These are phyloP conservation scores for Coleophoma eucalyptorum DNA, from an alignment of 2,329 filamentous ascomycete species.

Conservation along the genomic window DNA sequence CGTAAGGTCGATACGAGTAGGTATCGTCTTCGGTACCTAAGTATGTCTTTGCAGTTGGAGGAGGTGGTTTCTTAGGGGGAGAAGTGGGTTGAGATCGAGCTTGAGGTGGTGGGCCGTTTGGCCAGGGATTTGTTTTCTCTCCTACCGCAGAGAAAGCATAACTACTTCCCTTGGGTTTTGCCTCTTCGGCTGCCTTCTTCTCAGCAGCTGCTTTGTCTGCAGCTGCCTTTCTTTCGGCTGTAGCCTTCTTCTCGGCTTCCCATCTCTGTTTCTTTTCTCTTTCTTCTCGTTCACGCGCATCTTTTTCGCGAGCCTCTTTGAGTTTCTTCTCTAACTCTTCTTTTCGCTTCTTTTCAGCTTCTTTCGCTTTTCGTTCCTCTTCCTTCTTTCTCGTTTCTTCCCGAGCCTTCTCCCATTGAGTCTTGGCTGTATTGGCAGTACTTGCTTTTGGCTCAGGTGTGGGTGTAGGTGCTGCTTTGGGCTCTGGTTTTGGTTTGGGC, in stretches of 20 bases:
- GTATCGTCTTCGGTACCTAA: slow-evolving; percentile 56
- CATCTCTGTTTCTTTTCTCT: slow-evolving; percentile 13
- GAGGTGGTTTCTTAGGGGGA: slow-evolving; percentile 37
- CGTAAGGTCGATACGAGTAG: slow-evolving; percentile 75
- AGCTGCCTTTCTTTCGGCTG: slow-evolving; percentile 20
- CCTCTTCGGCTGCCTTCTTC: slow-evolving; percentile 11
- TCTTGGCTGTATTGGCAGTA: slow-evolving; percentile 32
- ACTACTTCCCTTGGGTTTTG: slow-evolving; percentile 27
- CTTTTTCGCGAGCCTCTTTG: slow-evolving; percentile 52
- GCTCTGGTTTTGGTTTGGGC: slow-evolving; percentile 4
- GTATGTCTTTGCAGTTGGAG: slow-evolving; percentile 52
- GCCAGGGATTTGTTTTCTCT: slow-evolving; percentile 69
- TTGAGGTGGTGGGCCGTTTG: slow-evolving; percentile 50
- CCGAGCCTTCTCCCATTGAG: slow-evolving; percentile 64
- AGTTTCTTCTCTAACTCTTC: slow-evolving; percentile 51
- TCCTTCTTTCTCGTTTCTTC: slow-evolving; percentile 66
- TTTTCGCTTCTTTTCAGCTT: slow-evolving; percentile 56
- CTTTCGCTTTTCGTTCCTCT: slow-evolving; percentile 58
- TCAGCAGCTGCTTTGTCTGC: slow-evolving; percentile 12
- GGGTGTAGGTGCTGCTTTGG: slow-evolving; percentile 10
- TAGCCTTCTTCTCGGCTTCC: slow-evolving; percentile 8
- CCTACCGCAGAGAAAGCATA: slow-evolving; percentile 64
- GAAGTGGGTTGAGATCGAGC: slow-evolving; percentile 21
- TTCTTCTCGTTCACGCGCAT: slow-evolving; percentile 39
- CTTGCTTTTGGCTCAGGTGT: slow-evolving; percentile 1